Evolutionary conservation across 208 protist genomes (phyloP).

Genomic region (Jaenimonas drosophilae): DNA sequence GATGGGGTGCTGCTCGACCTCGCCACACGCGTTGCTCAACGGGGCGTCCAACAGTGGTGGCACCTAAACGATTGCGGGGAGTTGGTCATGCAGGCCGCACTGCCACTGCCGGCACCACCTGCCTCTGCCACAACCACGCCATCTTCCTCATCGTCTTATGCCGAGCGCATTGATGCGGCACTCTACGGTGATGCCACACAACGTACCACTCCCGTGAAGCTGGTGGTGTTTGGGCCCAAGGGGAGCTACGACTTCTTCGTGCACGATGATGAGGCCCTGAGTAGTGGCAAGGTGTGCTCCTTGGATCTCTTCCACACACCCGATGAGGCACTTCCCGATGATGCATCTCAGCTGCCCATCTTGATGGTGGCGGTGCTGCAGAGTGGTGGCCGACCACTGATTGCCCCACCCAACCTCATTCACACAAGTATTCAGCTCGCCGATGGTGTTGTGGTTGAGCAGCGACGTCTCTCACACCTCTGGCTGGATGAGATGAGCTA

Average conservation of each 20-base stretch:
- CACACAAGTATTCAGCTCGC: slow-evolving; percentile 61
- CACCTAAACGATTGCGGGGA: slow-evolving; percentile 88
- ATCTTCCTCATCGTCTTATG: not conserved
- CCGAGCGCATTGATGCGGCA: not conserved
- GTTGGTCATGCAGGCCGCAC: slow-evolving; percentile 62
- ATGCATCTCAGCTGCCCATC: slow-evolving; percentile 54
- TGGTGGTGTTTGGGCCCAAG: slow-evolving; percentile 67
- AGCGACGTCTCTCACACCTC: slow-evolving; percentile 60
- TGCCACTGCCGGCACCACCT: not conserved
- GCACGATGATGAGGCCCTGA: slow-evolving; percentile 74
- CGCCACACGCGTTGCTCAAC: slow-evolving; percentile 71
- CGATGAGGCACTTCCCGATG: slow-evolving; percentile 69
- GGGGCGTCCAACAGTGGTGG: slow-evolving; percentile 75
- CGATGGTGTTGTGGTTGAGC: slow-evolving; percentile 81
- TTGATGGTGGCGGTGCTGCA: slow-evolving; percentile 67
- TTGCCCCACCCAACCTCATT: slow-evolving; percentile 79
- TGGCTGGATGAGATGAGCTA: slow-evolving; percentile 89
- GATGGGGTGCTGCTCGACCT: slow-evolving; percentile 74
- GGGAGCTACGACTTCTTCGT: slow-evolving; percentile 88
- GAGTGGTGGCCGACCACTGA: slow-evolving; percentile 58
- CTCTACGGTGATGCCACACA: no score
- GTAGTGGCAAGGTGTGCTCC: slow-evolving; percentile 36
- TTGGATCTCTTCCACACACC: slow-evolving; percentile 75
- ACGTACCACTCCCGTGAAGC: slow-evolving; percentile 31
- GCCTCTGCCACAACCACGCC: not conserved